These are phyloP conservation scores for Hypoxylon rickii DNA, from an alignment of 495 filamentous ascomycete genomes.

Conservation along the genomic window DNA sequence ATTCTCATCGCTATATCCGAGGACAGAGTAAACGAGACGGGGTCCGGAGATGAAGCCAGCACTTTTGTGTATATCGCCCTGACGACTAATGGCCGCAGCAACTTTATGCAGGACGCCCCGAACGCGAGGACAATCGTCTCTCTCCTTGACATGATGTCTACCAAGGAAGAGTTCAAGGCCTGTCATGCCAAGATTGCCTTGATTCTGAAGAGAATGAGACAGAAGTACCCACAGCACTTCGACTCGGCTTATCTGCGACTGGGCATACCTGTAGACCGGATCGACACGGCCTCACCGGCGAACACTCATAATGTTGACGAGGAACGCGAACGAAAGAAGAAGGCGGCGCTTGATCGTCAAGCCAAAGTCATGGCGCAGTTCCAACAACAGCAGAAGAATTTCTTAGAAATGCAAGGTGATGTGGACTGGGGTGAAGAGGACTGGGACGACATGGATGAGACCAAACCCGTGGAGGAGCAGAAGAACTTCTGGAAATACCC, in stretches of 20 bases:
- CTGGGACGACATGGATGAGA: slow-evolving; percentile 63
- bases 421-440: slow-evolving; percentile 85
- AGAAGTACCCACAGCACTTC: slow-evolving; percentile 74
- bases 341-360: slow-evolving; percentile 83
- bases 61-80: slow-evolving; percentile 77
- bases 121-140: slow-evolving; percentile 70
- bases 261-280: slow-evolving; percentile 56
- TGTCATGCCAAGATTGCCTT: slow-evolving; percentile 85
- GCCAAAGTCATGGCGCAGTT: slow-evolving; percentile 95
- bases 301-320: slow-evolving; percentile 61
- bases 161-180: slow-evolving; percentile 72
- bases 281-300: slow-evolving; percentile 58
- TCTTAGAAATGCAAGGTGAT: slow-evolving; percentile 81
- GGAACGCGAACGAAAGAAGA: slow-evolving; percentile 84
- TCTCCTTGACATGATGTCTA: slow-evolving; percentile 73
- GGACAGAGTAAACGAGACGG: slow-evolving; percentile 65
- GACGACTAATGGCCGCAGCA: slow-evolving; percentile 60
- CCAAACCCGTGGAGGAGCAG: slow-evolving; percentile 60
- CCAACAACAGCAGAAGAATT: slow-evolving; percentile 93
- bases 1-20: slow-evolving; percentile 81
- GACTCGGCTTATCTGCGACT: slow-evolving; percentile 59
- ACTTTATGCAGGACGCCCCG: slow-evolving; percentile 53
- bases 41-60: slow-evolving; percentile 40
- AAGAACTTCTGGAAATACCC: slow-evolving; percentile 90
- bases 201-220: slow-evolving; percentile 84